Conservation (phyloP, 1,284 basidiomycete species). For the Malassezia restricta region DNA sequence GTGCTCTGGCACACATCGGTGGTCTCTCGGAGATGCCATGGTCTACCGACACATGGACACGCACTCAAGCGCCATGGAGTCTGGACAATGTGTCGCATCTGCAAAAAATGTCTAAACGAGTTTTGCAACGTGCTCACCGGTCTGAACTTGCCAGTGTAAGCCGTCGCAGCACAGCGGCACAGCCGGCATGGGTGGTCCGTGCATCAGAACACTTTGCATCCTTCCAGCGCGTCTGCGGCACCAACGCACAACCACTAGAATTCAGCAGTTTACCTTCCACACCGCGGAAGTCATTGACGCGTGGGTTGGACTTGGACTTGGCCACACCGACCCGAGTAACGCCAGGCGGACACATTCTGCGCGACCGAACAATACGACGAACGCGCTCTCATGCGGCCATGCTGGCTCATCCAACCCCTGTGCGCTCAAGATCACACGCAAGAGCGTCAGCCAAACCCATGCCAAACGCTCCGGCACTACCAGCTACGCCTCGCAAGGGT, state of each 20-base stretch:
- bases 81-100: slow-evolving; percentile 26
- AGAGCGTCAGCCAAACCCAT: background rate
- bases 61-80: slow-evolving; percentile 19
- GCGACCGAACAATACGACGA: slow-evolving; percentile 10
- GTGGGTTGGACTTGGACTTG: slow-evolving; percentile 2
- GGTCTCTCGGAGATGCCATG: slow-evolving; percentile 18
- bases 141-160: slow-evolving; percentile 16
- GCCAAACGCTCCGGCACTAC: background rate
- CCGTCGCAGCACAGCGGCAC: slow-evolving; percentile 18
- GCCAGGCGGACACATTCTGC: slow-evolving; percentile 9
- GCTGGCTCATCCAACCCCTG: slow-evolving; percentile 5
- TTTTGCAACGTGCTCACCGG: slow-evolving; percentile 13
- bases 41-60: slow-evolving; percentile 1
- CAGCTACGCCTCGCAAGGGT: background rate
- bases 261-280: background rate
- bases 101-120: slow-evolving; percentile 30
- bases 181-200: slow-evolving; percentile 19
- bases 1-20: slow-evolving; percentile 31
- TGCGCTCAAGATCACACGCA: background rate
- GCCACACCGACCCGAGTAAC: slow-evolving; percentile 4
- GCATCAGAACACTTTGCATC: slow-evolving; percentile 27
- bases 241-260: slow-evolving; percentile 5
- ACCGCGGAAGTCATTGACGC: slow-evolving; percentile 2
- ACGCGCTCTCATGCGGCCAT: slow-evolving; percentile 7
- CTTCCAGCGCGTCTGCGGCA: slow-evolving; percentile 26